phyloP scores from a whole-genome alignment of 495 filamentous ascomycete genomes.

The Penicillium arizonense region DNA sequence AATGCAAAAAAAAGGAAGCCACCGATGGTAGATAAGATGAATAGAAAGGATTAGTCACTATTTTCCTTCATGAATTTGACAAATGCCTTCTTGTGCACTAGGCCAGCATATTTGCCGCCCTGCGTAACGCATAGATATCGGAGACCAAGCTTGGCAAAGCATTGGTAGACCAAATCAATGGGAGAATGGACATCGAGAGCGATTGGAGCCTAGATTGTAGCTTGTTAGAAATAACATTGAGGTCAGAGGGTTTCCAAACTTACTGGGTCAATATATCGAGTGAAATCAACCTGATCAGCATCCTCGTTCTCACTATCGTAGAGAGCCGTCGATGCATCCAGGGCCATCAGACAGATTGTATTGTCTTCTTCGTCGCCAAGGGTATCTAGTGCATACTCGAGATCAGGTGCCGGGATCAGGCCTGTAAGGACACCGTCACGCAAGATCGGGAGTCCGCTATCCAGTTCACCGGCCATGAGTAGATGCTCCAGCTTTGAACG shows the following conservation, averaged over 20 bases:
- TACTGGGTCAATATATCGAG: conserved; percentile 84
- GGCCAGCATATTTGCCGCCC: conserved; percentile 81
- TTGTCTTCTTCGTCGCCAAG: conserved; percentile 66
- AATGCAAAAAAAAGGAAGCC: background rate
- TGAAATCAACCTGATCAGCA: conserved; percentile 63
- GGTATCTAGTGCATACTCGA: conserved; percentile 88
- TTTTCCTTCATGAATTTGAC: conserved; percentile 88
- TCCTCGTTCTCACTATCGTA: conserved; percentile 50
- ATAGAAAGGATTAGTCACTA: background rate
- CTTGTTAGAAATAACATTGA: conserved; percentile 6
- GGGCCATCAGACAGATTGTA: conserved; percentile 77
- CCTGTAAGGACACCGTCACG: conserved; percentile 78
- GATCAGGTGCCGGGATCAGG: conserved; percentile 88
- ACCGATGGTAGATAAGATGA: background rate
- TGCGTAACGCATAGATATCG: conserved; percentile 87
- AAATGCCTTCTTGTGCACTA: conserved; percentile 97
- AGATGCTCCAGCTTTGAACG: conserved; percentile 77
- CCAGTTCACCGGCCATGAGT: conserved; percentile 83
- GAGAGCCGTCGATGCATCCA: conserved; percentile 52
- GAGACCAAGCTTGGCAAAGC: conserved; percentile 91
- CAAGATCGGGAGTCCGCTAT: conserved; percentile 87
- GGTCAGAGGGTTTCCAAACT: conserved; percentile 9
- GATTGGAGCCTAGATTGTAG: conserved; percentile 61
- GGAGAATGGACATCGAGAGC: conserved; percentile 85
- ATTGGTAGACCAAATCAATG: conserved; percentile 95